Evolutionary conservation across 192 early-diverging fungal species (phyloP).

Genomic region (Haplosporangium gracile): DNA sequence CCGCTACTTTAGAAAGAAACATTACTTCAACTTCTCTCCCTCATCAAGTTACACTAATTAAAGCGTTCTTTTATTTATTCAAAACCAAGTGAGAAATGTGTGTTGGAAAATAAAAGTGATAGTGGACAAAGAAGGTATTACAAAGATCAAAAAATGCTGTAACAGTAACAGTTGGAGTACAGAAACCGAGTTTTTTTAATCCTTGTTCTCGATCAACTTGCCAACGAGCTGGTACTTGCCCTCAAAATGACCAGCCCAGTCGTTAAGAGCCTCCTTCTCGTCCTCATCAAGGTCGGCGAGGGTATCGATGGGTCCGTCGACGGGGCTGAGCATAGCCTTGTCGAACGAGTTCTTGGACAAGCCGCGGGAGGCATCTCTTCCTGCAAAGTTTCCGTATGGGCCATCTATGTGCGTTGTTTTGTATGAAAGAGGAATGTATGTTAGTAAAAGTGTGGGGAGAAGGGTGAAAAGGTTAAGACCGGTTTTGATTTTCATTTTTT

Average conservation of each 20-base stretch:
- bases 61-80: slow-evolving; percentile 3
- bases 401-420: slow-evolving; percentile 64
- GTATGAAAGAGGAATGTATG: not conserved
- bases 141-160: not conserved
- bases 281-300: slow-evolving; percentile 82
- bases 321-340: slow-evolving; percentile 73
- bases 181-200: not conserved
- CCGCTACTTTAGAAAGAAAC: not conserved
- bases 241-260: slow-evolving; percentile 87
- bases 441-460: not conserved
- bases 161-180: too few relatives aligned
- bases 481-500: too few relatives aligned
- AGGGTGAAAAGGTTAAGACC: not conserved
- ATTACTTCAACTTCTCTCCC: not conserved
- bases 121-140: not conserved
- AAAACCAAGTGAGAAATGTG: not conserved
- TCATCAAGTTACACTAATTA: not conserved
- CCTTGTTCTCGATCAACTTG: slow-evolving; percentile 69
- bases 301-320: slow-evolving; percentile 82
- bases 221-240: slow-evolving; percentile 85
- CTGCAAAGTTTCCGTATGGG: slow-evolving; percentile 97
- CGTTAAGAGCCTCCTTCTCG: slow-evolving; percentile 79
- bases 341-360: slow-evolving; percentile 92
- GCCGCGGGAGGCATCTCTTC: slow-evolving; percentile 95
- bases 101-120: not conserved